phyloP scores from a whole-genome alignment of 2,329 filamentous ascomycete genomes.

The Scolecobasidium constrictum region DNA sequence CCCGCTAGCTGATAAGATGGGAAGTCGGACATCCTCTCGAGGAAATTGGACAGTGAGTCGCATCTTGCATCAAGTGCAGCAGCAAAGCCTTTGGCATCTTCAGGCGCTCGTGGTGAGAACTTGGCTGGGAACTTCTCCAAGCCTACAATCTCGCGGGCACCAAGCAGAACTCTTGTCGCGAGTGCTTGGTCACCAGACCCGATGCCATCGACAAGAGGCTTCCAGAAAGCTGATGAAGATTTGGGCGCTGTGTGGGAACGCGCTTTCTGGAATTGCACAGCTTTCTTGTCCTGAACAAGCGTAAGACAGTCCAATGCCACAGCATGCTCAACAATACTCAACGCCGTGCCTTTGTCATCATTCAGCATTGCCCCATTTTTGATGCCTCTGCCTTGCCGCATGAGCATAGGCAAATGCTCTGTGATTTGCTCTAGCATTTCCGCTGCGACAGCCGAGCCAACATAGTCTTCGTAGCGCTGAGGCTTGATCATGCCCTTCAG shows the following conservation, averaged over 20 bases:
- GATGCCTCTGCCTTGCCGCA: slow-evolving; percentile 21
- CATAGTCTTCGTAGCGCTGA: slow-evolving; percentile 23
- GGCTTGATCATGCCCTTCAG: slow-evolving; percentile 23
- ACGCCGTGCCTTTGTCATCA: slow-evolving; percentile 36
- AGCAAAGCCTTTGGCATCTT: slow-evolving; percentile 66
- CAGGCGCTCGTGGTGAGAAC: slow-evolving; percentile 29
- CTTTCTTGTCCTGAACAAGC: slow-evolving; percentile 53
- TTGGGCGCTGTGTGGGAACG: slow-evolving; percentile 58
- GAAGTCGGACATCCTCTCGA: slow-evolving; percentile 73
- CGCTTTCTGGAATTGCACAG: slow-evolving; percentile 48
- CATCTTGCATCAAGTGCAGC: slow-evolving; percentile 52
- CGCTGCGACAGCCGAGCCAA: slow-evolving; percentile 32
- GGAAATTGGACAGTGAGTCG: slow-evolving; percentile 56
- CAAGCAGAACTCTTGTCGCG: slow-evolving; percentile 62
- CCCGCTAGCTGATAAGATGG: slow-evolving; percentile 49
- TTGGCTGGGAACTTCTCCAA: slow-evolving; percentile 57
- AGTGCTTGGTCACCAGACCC: slow-evolving; percentile 57
- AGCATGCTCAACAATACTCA: slow-evolving; percentile 55
- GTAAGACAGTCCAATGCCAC: slow-evolving; percentile 62
- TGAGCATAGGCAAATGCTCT: slow-evolving; percentile 38
- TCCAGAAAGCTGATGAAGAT: slow-evolving; percentile 69
- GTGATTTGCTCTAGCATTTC: slow-evolving; percentile 55
- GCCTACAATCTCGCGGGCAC: slow-evolving; percentile 58
- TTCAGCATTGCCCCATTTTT: slow-evolving; percentile 18
- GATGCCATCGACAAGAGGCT: slow-evolving; percentile 59